Evolutionary conservation across 2,329 filamentous ascomycete species (phyloP), one percentile per base, ranked within the genome.

Genomic region (Exophiala sp.): DNA sequence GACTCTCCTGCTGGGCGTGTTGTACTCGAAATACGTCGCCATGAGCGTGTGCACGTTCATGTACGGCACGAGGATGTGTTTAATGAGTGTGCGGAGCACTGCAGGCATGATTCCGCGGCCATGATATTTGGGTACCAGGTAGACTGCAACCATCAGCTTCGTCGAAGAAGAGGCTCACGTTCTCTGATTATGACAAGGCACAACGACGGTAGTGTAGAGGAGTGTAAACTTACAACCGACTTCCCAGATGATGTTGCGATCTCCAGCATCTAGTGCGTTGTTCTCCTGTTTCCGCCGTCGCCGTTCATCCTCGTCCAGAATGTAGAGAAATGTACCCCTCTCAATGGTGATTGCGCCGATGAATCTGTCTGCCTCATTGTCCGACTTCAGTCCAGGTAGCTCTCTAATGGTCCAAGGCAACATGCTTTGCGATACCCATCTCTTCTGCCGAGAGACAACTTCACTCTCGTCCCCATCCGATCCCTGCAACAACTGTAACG

Each of bases 101-200:
- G 50, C 52, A 10, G 61, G 60, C 67, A 68, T 68, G 24, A 69
- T 65, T 5, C 67, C 67, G n/a, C 54, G 56, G 1, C 65, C 59
- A 16, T 69, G 66, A 43, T 67, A 57, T 16, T 60, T 48, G 1
- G 67, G 58, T 3, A 60, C 42, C 5, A 69, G 59, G 29, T 58
- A 59, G 54, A 46, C 53, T 55, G 44, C 14, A 12, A n/a, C n/a
- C 8, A 29, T 14, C 41, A 36, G 44, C 21, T 48, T 3, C 7
- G 24, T 29, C 24, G 24, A 29, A 29, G 7, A 29, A 29, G 7
- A 29, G 24, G 24, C 24, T 29, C 24, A 29, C 24, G 7, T 5
- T 29, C 24, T 5, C 24, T 29, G 7, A 29, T 29, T 5, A 29
- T 18, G 24, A 29, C 5, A 29, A 29, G 5, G 7, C 24, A 29